A percentile compares a stretch with the other conserved stretches of the same genome.
Evolutionary conservation across 805 yeast genomes (phyloP).

Genomic region (Yarrowia deformans): DNA sequence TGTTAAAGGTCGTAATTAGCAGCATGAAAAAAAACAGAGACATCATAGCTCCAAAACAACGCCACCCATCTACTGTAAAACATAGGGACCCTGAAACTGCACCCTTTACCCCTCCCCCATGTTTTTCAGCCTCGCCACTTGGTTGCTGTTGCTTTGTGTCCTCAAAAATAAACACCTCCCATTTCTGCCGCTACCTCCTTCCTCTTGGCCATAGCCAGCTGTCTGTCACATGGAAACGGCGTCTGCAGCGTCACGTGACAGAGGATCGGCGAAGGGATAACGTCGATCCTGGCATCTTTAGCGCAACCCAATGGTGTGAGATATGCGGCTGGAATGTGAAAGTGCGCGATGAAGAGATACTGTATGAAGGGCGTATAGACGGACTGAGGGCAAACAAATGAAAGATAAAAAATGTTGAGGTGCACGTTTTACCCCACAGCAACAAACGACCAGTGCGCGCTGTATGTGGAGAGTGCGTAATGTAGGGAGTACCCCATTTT

Average conservation of each 20-base stretch:
- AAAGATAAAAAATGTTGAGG: not conserved
- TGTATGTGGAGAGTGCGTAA: not conserved
- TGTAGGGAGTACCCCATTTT: not conserved
- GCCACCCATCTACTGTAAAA: not conserved
- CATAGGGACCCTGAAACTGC: slow-evolving; percentile 20
- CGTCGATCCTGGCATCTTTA: slow-evolving; percentile 9
- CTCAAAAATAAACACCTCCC: too few relatives aligned
- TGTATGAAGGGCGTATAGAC: not conserved
- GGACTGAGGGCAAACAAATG: too few relatives aligned
- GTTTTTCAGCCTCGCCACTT: too few relatives aligned
- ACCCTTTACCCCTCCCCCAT: slow-evolving; percentile 13
- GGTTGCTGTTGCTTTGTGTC: not conserved
- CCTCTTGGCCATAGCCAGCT: not conserved
- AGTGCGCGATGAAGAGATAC: not conserved
- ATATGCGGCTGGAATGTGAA: slow-evolving; percentile 36
- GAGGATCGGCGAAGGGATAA: not conserved
- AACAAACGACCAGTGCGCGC: not conserved
- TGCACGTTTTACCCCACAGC: slow-evolving; percentile 5
- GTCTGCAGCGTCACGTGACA: slow-evolving; percentile 7
- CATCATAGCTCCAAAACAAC: not conserved
- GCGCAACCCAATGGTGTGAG: slow-evolving; percentile 29
- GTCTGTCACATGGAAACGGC: slow-evolving; percentile 21
- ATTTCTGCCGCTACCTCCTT: not conserved
- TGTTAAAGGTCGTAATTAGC: too few relatives aligned
- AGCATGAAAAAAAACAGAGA: slow-evolving; percentile 14